Conservation (phyloP, 2,329 filamentous ascomycete genomes). For the Botryosphaeria dothidea region DNA sequence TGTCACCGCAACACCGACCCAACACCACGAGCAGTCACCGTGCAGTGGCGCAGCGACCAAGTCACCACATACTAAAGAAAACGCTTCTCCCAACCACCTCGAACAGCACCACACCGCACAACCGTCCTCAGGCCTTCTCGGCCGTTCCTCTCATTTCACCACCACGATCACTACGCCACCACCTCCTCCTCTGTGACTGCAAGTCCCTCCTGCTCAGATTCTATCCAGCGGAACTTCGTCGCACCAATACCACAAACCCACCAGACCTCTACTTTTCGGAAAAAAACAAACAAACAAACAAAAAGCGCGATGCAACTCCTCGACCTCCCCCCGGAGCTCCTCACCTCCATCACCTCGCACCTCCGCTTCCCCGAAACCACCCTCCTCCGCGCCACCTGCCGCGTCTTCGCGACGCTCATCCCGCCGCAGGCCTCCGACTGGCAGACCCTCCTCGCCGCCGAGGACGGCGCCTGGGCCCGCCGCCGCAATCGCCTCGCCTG, state of each 20-base stretch:
- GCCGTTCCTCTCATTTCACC: not conserved
- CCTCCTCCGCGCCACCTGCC: conserved; percentile 5
- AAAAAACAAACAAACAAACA: not conserved
- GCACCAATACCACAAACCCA: too few relatives aligned
- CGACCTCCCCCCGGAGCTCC: not conserved
- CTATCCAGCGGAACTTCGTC: too few relatives aligned
- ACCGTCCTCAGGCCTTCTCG: not conserved
- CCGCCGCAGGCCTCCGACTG: not conserved
- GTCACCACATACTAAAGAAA: not conserved
- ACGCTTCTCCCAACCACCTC: not conserved
- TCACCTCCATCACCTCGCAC: not conserved
- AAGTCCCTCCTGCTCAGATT: too few relatives aligned
- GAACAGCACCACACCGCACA: not conserved
- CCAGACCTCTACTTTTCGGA: not conserved
- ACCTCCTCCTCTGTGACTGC: too few relatives aligned
- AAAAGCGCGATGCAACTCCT: not conserved
- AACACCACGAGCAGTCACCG: not conserved
- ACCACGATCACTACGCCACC: too few relatives aligned
- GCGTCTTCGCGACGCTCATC: not conserved
- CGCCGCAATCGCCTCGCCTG: not conserved
- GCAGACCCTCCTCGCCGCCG: not conserved
- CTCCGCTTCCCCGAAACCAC: not conserved
- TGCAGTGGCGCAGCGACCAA: not conserved
- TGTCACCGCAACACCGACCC: not conserved
- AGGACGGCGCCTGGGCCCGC: not conserved